Evolutionary conservation across 164 flowering plant species (phyloP).

Genomic region (Stephania yunnanensis): DNA sequence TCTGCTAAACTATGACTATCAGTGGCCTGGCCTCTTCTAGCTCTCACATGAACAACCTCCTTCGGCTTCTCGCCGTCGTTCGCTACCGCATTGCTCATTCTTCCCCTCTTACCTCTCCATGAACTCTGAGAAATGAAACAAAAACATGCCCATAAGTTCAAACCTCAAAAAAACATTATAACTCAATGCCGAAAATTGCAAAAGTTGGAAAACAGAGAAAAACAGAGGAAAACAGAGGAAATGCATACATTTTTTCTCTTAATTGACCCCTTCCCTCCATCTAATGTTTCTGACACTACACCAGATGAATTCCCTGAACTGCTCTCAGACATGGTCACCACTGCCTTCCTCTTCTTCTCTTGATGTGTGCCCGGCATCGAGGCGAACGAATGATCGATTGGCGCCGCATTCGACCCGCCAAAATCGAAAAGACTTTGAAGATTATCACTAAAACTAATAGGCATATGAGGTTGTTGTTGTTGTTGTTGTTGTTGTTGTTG

Average conservation of each 20-base stretch:
- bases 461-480: conserved; percentile 21
- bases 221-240: neutral
- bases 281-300: conserved; percentile 14
- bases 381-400: conserved; percentile 15
- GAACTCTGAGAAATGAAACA: conserved; percentile 20
- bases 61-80: conserved; percentile 33
- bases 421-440: conserved; percentile 2
- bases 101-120: conserved; percentile 36
- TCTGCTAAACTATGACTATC: conserved; percentile 75
- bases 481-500: conserved; percentile 27
- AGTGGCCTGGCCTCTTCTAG: conserved; percentile 71
- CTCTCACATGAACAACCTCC: conserved; percentile 69
- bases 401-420: conserved; percentile 12
- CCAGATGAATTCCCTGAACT: conserved; percentile 27
- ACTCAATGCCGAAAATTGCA: neutral
- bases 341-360: conserved; percentile 24
- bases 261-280: conserved; percentile 5
- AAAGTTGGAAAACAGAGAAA: neutral
- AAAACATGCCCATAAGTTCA: neutral
- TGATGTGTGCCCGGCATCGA: conserved; percentile 11
- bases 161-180: neutral
- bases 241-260: conserved; percentile 23
- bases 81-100: conserved; percentile 11
- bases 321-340: conserved; percentile 16
- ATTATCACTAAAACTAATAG: conserved; percentile 9